Conservation (phyloP, 169 alveolate genomes). For the Plasmodium adleri region DNA sequence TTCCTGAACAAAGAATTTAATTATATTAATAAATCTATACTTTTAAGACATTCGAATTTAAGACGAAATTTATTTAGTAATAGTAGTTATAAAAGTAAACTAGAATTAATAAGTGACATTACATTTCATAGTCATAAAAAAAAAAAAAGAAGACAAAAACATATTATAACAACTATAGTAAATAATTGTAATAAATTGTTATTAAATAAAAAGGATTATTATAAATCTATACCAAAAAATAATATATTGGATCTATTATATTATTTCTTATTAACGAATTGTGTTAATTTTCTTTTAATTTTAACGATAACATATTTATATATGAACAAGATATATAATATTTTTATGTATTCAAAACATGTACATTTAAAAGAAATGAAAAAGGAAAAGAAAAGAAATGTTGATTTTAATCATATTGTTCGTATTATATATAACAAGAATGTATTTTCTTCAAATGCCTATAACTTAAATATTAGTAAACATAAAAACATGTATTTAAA, state of each 20-base stretch:
- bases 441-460: constrained; percentile 35
- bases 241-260: neutral
- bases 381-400: constrained; percentile 44
- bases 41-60: neutral
- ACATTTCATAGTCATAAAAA: constrained; percentile 10
- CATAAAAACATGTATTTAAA: constrained; percentile 60
- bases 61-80: constrained; percentile 1
- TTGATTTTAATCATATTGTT: constrained; percentile 53
- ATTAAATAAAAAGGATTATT: constrained; percentile 35
- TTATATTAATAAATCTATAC: neutral
- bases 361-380: constrained; percentile 45
- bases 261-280: constrained; percentile 2
- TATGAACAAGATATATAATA: constrained; percentile 43
- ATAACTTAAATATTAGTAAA: constrained; percentile 31
- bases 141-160: constrained; percentile 42
- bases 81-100: neutral
- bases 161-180: constrained; percentile 22
- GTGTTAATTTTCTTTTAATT: constrained; percentile 42
- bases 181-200: constrained; percentile 42
- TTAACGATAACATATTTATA: constrained; percentile 41
- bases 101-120: constrained; percentile 2
- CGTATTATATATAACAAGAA: constrained; percentile 61
- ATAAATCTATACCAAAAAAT: constrained; percentile 22
- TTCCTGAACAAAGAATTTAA: neutral
- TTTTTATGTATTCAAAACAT: constrained; percentile 36